Base-by-base conservation (phyloP, 805 yeast genomes). In the Lipomyces starkeyi region DNA sequence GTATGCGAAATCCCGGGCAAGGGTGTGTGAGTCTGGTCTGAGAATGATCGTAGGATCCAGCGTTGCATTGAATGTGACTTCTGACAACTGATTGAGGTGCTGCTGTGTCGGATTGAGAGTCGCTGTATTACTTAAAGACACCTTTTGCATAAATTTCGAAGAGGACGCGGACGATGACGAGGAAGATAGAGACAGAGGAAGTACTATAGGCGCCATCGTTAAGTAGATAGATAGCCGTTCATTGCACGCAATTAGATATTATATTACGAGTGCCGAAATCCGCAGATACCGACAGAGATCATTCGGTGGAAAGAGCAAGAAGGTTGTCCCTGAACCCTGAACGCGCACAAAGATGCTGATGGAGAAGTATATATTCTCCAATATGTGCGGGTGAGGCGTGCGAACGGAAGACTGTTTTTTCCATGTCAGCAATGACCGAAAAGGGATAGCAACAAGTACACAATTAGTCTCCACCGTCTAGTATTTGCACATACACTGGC, bases 1-100 rank as follows among this genome's bases (percentile, higher is more conserved):
- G 75, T 94, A 93, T 32, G 93, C 98, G 81, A 86, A 94, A 78
- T 94, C 98, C 70, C 88, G 87, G 22, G 91, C 66, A 59, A 58
- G 27, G 20, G 61, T 52, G 53, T 57, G 43, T 20, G 61, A 57
- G 32, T 43, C 49, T 43, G 49, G 22, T n/a, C 49, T 43, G 2
- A 43, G 22, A 43, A 43, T n/a, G 20, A 43, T 43, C 5, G 49
- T 6, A 17, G 49, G 49, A 43, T 43, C 22, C 22, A 43, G 49
- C 49, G 49, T n/a, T 43, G 20, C 9, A n/a, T 17, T 17, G 58
- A 54, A 14, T 22, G 58, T 29, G 58, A n/a, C 20, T 17, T 27
- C 35, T 7, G 32, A 22, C 32, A 54, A 7, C 17, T 54, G 58
- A 54, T n/a, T 43, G 49, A 17, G 8, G 22, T 17, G 49, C 20